phyloP scores from a whole-genome alignment of 2,329 filamentous ascomycete species.

The Ascocoryne sarcoides region DNA sequence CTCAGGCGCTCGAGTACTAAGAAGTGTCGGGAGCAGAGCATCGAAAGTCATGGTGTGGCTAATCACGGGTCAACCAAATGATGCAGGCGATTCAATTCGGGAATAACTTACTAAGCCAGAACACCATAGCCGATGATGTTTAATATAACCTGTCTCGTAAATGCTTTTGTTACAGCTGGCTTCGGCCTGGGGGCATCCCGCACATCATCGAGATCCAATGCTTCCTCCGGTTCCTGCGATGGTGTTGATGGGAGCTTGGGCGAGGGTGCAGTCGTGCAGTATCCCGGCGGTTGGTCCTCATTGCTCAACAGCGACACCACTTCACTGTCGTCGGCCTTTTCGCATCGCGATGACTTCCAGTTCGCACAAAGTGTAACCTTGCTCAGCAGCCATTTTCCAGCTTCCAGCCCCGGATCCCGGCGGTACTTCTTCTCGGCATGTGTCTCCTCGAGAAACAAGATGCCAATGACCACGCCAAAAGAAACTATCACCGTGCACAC shows the following conservation, averaged over 20 bases:
- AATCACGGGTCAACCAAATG: constrained; percentile 20
- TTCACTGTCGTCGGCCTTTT: constrained; percentile 31
- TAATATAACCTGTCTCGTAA: constrained; percentile 76
- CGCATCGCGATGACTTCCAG: constrained; percentile 29
- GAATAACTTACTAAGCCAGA: constrained; percentile 73
- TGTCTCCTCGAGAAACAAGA: constrained; percentile 90
- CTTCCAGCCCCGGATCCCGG: constrained; percentile 66
- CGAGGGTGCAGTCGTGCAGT: constrained; percentile 52
- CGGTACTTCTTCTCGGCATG: constrained; percentile 72
- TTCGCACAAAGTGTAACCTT: constrained; percentile 26
- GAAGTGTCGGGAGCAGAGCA: constrained; percentile 83
- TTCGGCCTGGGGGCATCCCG: constrained; percentile 26
- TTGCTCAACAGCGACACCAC: constrained; percentile 49
- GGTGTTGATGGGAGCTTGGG: constrained; percentile 36
- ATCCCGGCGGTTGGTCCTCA: constrained; percentile 58
- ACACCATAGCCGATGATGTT: constrained; percentile 89
- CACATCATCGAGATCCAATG: constrained; percentile 27
- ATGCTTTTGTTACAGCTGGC: constrained; percentile 48
- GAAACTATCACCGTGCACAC: constrained; percentile 74
- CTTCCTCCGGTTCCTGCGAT: constrained; percentile 31
- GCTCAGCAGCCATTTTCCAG: constrained; percentile 61
- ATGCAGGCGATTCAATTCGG: constrained; percentile 6
- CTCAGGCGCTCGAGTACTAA: constrained; percentile 36
- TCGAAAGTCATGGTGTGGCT: constrained; percentile 98
- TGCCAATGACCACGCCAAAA: constrained; percentile 66